phyloP scores from a whole-genome alignment of 2,329 filamentous ascomycete species.

The Coleophoma cylindrospora region DNA sequence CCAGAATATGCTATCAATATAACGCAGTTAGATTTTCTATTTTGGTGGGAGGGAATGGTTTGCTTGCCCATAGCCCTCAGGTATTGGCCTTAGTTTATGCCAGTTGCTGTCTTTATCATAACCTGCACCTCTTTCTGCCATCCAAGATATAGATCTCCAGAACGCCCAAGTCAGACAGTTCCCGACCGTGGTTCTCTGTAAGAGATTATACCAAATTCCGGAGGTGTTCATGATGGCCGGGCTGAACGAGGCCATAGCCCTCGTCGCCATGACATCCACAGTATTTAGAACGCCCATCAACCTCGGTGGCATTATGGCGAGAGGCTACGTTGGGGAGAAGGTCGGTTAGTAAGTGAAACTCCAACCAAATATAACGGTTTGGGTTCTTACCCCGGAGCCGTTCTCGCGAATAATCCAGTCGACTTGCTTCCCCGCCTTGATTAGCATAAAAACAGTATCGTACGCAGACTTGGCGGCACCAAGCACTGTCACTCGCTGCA shows the following conservation, averaged over 20 bases:
- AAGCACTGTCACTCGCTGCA: slow-evolving; percentile 1
- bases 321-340: no score
- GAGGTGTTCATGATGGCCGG: no score
- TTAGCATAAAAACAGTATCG: slow-evolving; percentile 17
- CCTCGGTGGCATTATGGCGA: slow-evolving; percentile 25
- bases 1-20: slow-evolving; percentile 26
- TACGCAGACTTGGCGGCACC: background rate
- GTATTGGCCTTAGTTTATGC: slow-evolving; percentile 9
- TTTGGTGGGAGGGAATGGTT: slow-evolving; percentile 15
- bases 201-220: no score
- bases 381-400: no score
- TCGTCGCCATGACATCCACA: slow-evolving; percentile 23
- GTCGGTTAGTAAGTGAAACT: no score
- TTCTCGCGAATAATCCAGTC: slow-evolving; percentile 28
- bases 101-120: slow-evolving; percentile 18
- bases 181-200: no score
- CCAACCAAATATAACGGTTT: no score
- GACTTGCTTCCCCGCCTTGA: slow-evolving; percentile 25
- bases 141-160: no score
- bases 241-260: slow-evolving; percentile 21
- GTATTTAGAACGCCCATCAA: slow-evolving; percentile 22
- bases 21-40: slow-evolving; percentile 7
- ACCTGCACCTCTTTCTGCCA: no score
- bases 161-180: no score
- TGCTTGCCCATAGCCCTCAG: slow-evolving; percentile 21